Conservation (phyloP, 2,329 filamentous ascomycete genomes). For the Monosporascus cannonballus region DNA sequence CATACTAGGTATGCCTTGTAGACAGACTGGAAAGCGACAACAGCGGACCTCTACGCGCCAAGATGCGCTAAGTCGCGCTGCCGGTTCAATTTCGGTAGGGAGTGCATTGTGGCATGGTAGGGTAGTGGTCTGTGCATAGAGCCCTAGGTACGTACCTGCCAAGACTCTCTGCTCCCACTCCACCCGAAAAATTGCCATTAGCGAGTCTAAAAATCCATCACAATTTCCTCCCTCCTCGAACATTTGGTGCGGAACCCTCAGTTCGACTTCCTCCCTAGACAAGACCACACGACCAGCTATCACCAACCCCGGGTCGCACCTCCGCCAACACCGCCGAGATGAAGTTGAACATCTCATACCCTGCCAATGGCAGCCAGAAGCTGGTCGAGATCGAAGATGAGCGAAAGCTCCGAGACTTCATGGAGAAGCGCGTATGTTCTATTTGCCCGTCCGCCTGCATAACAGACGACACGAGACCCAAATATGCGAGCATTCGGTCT, state of each 20-base stretch:
- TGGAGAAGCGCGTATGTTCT: constrained; percentile 83
- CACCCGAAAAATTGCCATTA: constrained; percentile 24
- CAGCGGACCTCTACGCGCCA: background rate
- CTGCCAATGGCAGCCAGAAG: constrained; percentile 99
- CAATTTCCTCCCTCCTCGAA: constrained; percentile 11
- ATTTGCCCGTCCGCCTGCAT: no score
- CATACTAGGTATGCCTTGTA: no score
- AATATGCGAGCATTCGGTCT: no score
- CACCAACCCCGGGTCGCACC: constrained; percentile 16
- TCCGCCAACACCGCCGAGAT: constrained; percentile 49
- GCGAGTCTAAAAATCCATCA: constrained; percentile 24
- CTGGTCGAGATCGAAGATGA: constrained; percentile 99
- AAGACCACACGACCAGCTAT: constrained; percentile 19
- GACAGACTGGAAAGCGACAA: background rate
- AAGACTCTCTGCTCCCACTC: constrained; percentile 17
- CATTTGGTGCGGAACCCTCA: constrained; percentile 14
- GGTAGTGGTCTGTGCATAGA: constrained; percentile 17
- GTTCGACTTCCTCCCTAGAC: constrained; percentile 24
- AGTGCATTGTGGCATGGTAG: background rate
- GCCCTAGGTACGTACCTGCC: constrained; percentile 16
- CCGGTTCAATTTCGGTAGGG: no score
- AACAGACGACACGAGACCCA: no score
- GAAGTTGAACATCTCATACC: constrained; percentile 77
- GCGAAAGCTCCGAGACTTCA: constrained; percentile 97
- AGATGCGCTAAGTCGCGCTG: no score